A percentile compares a stretch with the other conserved stretches of the same genome.
Conservation (phyloP, 1,284 basidiomycete genomes). For the Leccinum pachyderme region DNA sequence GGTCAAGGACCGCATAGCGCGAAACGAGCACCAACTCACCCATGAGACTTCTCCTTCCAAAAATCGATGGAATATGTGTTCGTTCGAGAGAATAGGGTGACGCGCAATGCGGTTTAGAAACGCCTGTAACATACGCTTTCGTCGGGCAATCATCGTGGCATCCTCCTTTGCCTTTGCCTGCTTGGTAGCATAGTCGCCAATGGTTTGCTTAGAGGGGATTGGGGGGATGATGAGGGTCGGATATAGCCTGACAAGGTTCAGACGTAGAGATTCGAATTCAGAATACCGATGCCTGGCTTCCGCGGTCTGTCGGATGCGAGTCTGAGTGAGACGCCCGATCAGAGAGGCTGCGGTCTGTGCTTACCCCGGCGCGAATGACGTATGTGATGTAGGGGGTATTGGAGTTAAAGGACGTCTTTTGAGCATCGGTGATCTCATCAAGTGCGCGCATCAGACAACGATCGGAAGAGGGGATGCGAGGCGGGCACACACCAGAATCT, state of each 20-base stretch:
- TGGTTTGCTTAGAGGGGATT: constrained; percentile 94
- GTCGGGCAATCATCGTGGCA: constrained; percentile 84
- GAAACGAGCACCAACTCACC: constrained; percentile 47
- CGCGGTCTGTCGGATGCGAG: constrained; percentile 52
- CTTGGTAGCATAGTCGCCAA: constrained; percentile 97
- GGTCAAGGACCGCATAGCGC: constrained; percentile 5
- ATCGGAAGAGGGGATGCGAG: background rate
- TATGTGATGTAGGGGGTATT: constrained; percentile 93
- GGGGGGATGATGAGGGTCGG: constrained; percentile 97
- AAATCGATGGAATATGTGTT: constrained; percentile 94
- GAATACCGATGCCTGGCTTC: constrained; percentile 92
- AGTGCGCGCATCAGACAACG: constrained; percentile 14
- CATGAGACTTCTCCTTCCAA: constrained; percentile 94
- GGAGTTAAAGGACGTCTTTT: constrained; percentile 89
- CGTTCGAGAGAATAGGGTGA: constrained; percentile 92
- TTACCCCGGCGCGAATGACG: constrained; percentile 87
- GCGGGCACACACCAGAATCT: constrained; percentile 61
- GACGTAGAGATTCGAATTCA: constrained; percentile 93
- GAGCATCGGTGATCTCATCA: constrained; percentile 85
- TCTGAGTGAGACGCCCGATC: constrained; percentile 8
- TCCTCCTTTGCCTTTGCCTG: constrained; percentile 98
- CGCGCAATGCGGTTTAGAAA: constrained; percentile 88
- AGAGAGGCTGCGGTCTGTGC: constrained; percentile 5
- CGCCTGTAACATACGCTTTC: constrained; percentile 93
- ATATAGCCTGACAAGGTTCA: constrained; percentile 83